These are phyloP conservation scores for Colletotrichum orchidophilum DNA, from an alignment of 2,329 filamentous ascomycete genomes.

Conservation along the genomic window DNA sequence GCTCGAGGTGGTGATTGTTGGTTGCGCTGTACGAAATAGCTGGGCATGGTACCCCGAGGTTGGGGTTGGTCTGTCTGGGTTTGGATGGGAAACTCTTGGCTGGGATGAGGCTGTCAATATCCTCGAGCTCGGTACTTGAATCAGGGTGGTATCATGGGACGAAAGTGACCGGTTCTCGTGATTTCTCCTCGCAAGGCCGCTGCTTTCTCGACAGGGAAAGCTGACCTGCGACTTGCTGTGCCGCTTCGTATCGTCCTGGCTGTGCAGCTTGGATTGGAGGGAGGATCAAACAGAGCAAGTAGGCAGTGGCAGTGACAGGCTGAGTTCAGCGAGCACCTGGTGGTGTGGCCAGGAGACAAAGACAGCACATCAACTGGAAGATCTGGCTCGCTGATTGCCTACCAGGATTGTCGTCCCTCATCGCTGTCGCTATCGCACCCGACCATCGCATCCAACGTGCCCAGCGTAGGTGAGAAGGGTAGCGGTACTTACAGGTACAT, in stretches of 20 bases:
- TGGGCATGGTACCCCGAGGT: conserved; percentile 1
- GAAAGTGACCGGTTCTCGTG: neutral
- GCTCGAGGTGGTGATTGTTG: conserved; percentile 10
- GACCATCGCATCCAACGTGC: neutral
- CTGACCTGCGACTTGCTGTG: neutral
- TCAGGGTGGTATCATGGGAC: neutral
- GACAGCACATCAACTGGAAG: neutral
- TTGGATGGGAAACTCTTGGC: neutral
- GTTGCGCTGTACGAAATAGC: neutral
- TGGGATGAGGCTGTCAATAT: neutral
- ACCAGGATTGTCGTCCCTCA: neutral
- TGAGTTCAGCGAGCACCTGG: neutral
- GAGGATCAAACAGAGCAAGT: no score
- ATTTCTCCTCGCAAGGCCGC: neutral
- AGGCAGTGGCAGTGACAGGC: no score
- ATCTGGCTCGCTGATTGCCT: neutral
- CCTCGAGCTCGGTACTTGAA: neutral
- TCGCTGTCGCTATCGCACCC: neutral
- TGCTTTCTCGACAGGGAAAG: neutral
- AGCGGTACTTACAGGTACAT: conserved; percentile 12
- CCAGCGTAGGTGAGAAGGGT: neutral
- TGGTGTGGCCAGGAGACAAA: neutral
- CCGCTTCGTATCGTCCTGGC: conserved; percentile 1
- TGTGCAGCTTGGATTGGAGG: neutral
- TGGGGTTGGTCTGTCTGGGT: neutral